phyloP scores from a whole-genome alignment of 139 green algal species.

The Chlorokybus atmophyticus region DNA sequence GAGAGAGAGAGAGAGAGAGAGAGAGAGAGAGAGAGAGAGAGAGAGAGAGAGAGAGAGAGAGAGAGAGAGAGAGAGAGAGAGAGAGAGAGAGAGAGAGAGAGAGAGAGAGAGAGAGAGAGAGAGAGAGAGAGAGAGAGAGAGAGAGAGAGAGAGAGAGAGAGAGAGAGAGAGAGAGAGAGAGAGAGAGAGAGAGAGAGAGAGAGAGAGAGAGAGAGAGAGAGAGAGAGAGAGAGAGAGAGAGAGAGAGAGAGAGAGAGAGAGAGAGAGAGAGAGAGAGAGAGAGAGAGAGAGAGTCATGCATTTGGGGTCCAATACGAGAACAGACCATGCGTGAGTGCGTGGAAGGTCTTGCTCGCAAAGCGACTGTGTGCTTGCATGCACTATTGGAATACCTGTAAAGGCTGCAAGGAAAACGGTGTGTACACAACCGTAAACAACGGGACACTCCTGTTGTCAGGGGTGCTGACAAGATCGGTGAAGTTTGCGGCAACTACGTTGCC shows the following conservation, averaged over 20 bases:
- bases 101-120: slow-evolving; percentile 3
- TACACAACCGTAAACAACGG: no score
- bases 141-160: slow-evolving; percentile 1
- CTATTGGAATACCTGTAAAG: no score
- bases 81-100: slow-evolving; percentile 3
- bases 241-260: slow-evolving; percentile 3
- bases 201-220: slow-evolving; percentile 1
- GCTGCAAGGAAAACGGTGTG: no score
- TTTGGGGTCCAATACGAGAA: no score
- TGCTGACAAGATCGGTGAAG: no score
- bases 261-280: slow-evolving; percentile 3
- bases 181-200: slow-evolving; percentile 1
- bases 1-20: slow-evolving; percentile 3
- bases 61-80: slow-evolving; percentile 3
- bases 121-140: slow-evolving; percentile 3
- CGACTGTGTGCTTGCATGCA: no score
- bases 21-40: slow-evolving; percentile 3
- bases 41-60: slow-evolving; percentile 3
- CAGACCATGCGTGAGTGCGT: no score
- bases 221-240: slow-evolving; percentile 1
- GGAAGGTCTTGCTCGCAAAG: no score
- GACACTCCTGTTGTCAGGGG: no score
- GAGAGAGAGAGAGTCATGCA: slow-evolving; percentile 1
- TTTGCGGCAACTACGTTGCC: no score
- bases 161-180: slow-evolving; percentile 1